Evolutionary conservation across 202 grass and related monocot species (phyloP).

Genomic region (Miscanthus sacchariflorus): DNA sequence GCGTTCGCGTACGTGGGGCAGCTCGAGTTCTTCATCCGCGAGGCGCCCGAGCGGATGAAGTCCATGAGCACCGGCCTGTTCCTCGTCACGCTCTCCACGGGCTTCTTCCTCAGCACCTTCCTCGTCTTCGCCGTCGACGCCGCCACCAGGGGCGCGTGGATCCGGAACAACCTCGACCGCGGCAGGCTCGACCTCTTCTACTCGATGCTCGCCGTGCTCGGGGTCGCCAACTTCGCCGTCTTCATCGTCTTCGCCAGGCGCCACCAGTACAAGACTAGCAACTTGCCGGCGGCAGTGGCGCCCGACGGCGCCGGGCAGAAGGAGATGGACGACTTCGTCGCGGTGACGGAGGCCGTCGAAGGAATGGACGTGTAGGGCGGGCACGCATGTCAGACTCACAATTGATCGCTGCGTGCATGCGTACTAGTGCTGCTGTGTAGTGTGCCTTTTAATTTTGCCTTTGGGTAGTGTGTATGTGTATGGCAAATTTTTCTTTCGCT

Average conservation of each 20-base stretch:
- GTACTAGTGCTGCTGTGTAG: neutral
- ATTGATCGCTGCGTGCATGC: neutral
- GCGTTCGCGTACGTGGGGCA: constrained; percentile 95
- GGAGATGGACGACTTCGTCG: constrained; percentile 56
- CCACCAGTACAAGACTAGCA: constrained; percentile 74
- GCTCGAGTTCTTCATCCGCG: constrained; percentile 96
- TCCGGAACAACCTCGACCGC: constrained; percentile 67
- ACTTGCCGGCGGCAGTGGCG: constrained; percentile 28
- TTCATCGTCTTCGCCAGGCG: constrained; percentile 66
- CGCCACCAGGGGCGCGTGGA: constrained; percentile 61
- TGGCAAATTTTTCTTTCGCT: neutral
- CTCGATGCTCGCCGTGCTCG: constrained; percentile 86
- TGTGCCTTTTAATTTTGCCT: neutral
- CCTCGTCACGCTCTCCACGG: constrained; percentile 76
- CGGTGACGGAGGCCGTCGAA: constrained; percentile 58
- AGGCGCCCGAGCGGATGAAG: constrained; percentile 91
- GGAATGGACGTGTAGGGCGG: constrained; percentile 69
- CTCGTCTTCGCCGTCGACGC: constrained; percentile 61
- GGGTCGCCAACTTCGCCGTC: constrained; percentile 64
- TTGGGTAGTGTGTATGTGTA: constrained; percentile 1
- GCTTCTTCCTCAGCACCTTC: constrained; percentile 91
- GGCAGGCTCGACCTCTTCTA: constrained; percentile 89
- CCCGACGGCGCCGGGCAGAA: constrained; percentile 30
- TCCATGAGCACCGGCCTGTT: constrained; percentile 97
- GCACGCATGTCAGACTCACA: constrained; percentile 5